phyloP scores from a whole-genome alignment of 306 rosid genomes.

The Geum urbanum region DNA sequence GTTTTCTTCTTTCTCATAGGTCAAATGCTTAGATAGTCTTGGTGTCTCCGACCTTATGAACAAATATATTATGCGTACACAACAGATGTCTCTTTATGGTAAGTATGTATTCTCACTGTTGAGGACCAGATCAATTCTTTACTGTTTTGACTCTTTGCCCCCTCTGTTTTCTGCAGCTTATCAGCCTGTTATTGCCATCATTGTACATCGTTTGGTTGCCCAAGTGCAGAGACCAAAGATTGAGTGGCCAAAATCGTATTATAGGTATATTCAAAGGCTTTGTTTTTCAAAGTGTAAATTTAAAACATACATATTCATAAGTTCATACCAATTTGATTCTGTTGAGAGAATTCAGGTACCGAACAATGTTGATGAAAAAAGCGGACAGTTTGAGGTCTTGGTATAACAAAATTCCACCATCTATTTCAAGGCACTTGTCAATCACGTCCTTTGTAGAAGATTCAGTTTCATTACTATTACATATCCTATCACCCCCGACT shows the following conservation, averaged over 20 bases:
- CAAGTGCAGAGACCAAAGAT: conserved; percentile 89
- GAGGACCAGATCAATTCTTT: conserved; percentile 19
- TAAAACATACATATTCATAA: conserved; percentile 13
- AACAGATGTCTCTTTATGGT: conserved; percentile 67
- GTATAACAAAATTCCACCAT: conserved; percentile 65
- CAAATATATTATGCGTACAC: conserved; percentile 68
- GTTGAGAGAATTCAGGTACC: conserved; percentile 49
- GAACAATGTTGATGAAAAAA: conserved; percentile 54
- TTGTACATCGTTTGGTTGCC: conserved; percentile 61
- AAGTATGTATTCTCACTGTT: conserved; percentile 24
- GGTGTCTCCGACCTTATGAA: conserved; percentile 69
- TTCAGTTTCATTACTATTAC: conserved; percentile 68
- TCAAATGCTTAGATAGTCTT: conserved; percentile 69
- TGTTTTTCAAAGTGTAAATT: conserved; percentile 14
- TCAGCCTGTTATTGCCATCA: conserved; percentile 58
- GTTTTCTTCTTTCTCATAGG: conserved; percentile 52
- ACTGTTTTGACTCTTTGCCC: conserved; percentile 11
- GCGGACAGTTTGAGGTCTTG: conserved; percentile 68
- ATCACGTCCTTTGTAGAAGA: conserved; percentile 69
- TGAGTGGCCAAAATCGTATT: conserved; percentile 88
- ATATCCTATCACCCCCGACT: conserved; percentile 78
- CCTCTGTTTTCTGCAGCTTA: conserved; percentile 48
- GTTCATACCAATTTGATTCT: conserved; percentile 22
- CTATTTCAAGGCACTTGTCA: conserved; percentile 71
- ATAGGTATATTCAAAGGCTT: conserved; percentile 49